Evolutionary conservation across 2,329 filamentous ascomycete species (phyloP).

Genomic region (Phyllosticta ampelicida): DNA sequence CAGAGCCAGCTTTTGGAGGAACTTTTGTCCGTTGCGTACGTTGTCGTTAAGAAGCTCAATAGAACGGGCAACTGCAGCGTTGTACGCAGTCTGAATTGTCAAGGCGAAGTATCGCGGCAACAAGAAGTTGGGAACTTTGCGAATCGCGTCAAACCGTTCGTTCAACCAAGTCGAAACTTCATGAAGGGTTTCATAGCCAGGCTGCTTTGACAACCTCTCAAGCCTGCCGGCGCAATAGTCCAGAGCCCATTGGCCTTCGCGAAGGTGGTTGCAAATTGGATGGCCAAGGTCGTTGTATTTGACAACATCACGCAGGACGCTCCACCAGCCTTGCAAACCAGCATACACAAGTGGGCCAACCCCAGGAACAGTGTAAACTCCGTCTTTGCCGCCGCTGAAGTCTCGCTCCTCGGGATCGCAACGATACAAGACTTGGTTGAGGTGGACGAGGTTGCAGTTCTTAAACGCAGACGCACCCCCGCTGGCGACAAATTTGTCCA

Average conservation of each 20-base stretch:
- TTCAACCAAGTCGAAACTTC: constrained; percentile 68
- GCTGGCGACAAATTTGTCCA: constrained; percentile 78
- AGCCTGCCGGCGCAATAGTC: constrained; percentile 77
- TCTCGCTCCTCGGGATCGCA: constrained; percentile 84
- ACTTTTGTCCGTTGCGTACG: constrained; percentile 72
- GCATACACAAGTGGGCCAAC: constrained; percentile 83
- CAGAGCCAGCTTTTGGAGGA: constrained; percentile 79
- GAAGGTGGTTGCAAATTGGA: constrained; percentile 83
- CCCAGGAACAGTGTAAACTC: constrained; percentile 79
- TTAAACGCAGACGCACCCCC: constrained; percentile 70
- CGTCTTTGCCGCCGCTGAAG: constrained; percentile 66
- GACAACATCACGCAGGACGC: constrained; percentile 73
- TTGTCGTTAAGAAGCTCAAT: constrained; percentile 70
- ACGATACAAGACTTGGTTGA: constrained; percentile 86
- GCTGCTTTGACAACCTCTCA: constrained; percentile 55
- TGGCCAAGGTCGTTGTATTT: constrained; percentile 85
- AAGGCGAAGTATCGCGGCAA: constrained; percentile 89
- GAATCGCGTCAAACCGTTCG: constrained; percentile 75
- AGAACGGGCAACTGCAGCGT: constrained; percentile 66
- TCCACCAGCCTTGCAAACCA: constrained; percentile 98
- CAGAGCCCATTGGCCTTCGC: constrained; percentile 82
- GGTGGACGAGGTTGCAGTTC: constrained; percentile 63
- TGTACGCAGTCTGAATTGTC: constrained; percentile 77
- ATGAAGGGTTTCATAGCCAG: constrained; percentile 51
- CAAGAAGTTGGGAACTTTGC: constrained; percentile 76